phyloP scores from a whole-genome alignment of 257 asterid genomes.

The Plectranthus barbatus region DNA sequence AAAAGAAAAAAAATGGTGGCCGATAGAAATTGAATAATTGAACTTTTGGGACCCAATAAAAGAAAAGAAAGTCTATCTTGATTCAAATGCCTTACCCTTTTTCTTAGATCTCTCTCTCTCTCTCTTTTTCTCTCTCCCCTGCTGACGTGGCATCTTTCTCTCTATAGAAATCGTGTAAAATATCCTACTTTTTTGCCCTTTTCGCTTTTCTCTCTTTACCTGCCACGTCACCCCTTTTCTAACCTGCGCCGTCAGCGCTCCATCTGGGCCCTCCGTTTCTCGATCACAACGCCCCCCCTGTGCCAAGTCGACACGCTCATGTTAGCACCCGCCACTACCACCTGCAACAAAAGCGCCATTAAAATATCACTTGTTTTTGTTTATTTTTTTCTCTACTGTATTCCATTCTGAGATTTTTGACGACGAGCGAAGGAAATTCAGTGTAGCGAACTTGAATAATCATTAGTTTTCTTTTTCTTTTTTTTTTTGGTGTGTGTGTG shows the following conservation, averaged over 20 bases:
- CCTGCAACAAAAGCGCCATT: conserved; percentile 19
- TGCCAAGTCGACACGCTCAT: conserved; percentile 10
- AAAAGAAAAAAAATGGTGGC: neutral
- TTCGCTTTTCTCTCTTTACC: neutral
- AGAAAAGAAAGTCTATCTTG: conserved; percentile 1
- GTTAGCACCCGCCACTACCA: conserved; percentile 17
- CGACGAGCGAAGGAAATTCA: neutral
- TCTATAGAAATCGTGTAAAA: conserved; percentile 5
- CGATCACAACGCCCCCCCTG: neutral
- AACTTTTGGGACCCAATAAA: neutral
- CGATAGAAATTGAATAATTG: neutral
- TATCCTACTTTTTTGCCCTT: conserved; percentile 10
- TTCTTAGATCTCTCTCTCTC: conserved; percentile 22
- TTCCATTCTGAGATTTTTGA: neutral
- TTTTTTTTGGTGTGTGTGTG: too few relatives aligned
- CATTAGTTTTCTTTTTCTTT: too few relatives aligned
- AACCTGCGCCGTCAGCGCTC: too few relatives aligned
- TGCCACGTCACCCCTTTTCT: neutral
- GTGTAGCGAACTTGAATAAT: neutral
- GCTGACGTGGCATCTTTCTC: conserved; percentile 21
- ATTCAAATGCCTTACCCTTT: neutral
- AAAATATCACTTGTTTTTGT: neutral
- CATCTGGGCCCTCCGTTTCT: neutral
- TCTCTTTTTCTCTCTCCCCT: too few relatives aligned
- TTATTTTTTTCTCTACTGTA: neutral